phyloP scores from a whole-genome alignment of 257 asterid genomes.

The Nicotiana undulata region DNA sequence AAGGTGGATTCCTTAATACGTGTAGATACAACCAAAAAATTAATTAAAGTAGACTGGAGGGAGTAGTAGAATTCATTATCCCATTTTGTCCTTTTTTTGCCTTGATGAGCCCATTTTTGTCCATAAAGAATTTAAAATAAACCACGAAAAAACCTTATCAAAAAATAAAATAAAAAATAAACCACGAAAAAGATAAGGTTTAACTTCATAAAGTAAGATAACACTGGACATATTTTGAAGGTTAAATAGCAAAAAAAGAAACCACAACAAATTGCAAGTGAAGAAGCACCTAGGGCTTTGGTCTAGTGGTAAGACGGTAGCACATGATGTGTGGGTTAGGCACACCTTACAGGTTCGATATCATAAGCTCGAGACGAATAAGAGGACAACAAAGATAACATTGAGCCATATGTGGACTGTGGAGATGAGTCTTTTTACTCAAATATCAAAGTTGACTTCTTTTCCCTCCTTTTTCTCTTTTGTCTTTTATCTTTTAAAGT shows the following conservation, averaged over 20 bases:
- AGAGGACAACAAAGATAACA: background rate
- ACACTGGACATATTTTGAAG: background rate
- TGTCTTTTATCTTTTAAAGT: background rate
- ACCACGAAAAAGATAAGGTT: background rate
- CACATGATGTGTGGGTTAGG: too few relatives aligned
- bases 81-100: background rate
- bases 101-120: background rate
- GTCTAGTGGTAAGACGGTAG: too few relatives aligned
- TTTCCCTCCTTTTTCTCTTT: background rate
- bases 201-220: background rate
- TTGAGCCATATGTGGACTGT: background rate
- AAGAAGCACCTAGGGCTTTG: background rate
- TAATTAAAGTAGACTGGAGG: too few relatives aligned
- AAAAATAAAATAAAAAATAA: too few relatives aligned
- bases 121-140: background rate
- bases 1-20: too few relatives aligned
- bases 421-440: background rate
- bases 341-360: too few relatives aligned
- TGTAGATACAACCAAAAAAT: too few relatives aligned
- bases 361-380: background rate
- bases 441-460: background rate
- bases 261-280: background rate
- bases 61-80: background rate
- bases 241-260: too few relatives aligned
- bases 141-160: too few relatives aligned